Conservation (phyloP, 2,329 filamentous ascomycete genomes). For the Apiospora koreana region DNA sequence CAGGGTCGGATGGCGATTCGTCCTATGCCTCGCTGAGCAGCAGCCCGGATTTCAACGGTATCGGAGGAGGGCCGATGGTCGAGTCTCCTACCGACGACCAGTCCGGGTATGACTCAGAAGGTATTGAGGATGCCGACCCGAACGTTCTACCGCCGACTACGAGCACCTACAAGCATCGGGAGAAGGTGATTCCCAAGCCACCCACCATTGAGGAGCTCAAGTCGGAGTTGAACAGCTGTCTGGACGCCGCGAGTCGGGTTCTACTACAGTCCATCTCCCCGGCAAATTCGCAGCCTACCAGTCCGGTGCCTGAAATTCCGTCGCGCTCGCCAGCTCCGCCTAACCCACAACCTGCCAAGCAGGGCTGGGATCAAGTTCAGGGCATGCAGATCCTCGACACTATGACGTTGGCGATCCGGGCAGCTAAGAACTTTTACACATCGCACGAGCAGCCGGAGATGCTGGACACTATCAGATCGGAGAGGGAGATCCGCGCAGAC, state of each 20-base stretch:
- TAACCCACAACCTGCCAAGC: constrained; percentile 17
- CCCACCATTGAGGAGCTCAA: constrained; percentile 82
- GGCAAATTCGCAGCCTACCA: constrained; percentile 13
- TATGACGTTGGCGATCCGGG: constrained; percentile 91
- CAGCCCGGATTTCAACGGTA: constrained; percentile 55
- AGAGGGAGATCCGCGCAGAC: constrained; percentile 82
- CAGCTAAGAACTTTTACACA: constrained; percentile 95
- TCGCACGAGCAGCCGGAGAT: constrained; percentile 85
- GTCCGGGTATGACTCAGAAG: constrained; percentile 54
- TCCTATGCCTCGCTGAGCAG: constrained; percentile 61
- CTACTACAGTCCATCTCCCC: constrained; percentile 57
- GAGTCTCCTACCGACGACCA: constrained; percentile 50
- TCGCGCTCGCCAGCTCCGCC: not conserved
- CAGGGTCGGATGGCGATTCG: constrained; percentile 55
- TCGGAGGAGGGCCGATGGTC: constrained; percentile 38
- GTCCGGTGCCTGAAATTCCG: constrained; percentile 14
- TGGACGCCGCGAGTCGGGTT: constrained; percentile 49
- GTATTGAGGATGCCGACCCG: constrained; percentile 66
- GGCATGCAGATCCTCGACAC: constrained; percentile 91
- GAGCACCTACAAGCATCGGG: constrained; percentile 89
- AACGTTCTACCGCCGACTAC: constrained; percentile 94
- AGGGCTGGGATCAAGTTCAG: constrained; percentile 80
- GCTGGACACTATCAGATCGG: constrained; percentile 82
- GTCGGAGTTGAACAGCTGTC: constrained; percentile 49
- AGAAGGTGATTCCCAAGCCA: constrained; percentile 78